Evolutionary conservation across 1,284 basidiomycete species (phyloP).

Genomic region (Austroboletus niveus): DNA sequence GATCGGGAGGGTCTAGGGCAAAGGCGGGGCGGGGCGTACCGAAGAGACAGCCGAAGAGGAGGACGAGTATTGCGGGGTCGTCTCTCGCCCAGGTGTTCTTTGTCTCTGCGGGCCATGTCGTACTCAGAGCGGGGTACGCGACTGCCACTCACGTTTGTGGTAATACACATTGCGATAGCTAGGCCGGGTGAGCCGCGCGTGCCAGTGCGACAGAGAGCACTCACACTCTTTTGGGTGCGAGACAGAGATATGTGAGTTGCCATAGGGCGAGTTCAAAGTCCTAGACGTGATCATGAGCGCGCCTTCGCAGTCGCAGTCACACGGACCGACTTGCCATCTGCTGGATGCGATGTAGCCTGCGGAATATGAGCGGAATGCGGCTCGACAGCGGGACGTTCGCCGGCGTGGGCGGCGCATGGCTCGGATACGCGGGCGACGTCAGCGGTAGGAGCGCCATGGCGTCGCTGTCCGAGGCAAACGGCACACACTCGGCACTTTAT

Average conservation of each 20-base stretch:
- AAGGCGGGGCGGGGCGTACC: conserved; percentile 43
- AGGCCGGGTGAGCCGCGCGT: conserved; percentile 13
- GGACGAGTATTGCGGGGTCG: conserved; percentile 88
- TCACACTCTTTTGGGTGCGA: conserved; percentile 89
- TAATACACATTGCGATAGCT: conserved; percentile 91
- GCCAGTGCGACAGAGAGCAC: conserved; percentile 31
- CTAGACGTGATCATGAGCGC: conserved; percentile 40
- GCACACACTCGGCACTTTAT: conserved; percentile 31
- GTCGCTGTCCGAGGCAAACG: conserved; percentile 5
- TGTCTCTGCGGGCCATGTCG: conserved; percentile 61
- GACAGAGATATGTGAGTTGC: conserved; percentile 89
- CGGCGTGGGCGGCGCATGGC: conserved; percentile 38
- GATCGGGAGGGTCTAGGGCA: background rate
- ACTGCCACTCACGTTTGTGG: conserved; percentile 65
- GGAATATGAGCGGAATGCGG: conserved; percentile 77
- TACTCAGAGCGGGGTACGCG: background rate
- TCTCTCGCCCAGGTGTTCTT: conserved; percentile 98
- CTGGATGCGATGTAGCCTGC: conserved; percentile 74
- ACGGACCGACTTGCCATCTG: conserved; percentile 65
- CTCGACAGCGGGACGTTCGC: conserved; percentile 40
- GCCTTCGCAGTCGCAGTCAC: rapidly evolving
- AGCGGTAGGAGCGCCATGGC: conserved; percentile 59
- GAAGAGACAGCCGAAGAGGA: conserved; percentile 74
- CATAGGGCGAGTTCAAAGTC: conserved; percentile 94
- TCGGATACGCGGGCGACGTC: conserved; percentile 40